Evolutionary conservation across 2,329 filamentous ascomycete species (phyloP).

Genomic region (Diaporthe sp.): DNA sequence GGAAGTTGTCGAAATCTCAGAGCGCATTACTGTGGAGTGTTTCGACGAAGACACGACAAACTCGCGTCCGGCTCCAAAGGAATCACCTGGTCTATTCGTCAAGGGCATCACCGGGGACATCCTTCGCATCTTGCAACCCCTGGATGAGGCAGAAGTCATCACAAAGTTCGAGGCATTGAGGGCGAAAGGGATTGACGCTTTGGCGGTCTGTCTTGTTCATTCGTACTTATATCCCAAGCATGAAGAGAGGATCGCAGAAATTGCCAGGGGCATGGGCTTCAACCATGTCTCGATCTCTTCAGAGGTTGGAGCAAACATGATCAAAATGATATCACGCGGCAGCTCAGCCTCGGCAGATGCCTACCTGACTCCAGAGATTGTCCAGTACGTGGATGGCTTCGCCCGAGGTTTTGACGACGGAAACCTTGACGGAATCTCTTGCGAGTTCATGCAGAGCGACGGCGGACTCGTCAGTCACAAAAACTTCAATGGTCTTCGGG

Average conservation of each 20-base stretch:
- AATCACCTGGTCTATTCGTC: slow-evolving; percentile 53
- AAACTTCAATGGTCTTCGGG: slow-evolving; percentile 84
- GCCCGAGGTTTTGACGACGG: slow-evolving; percentile 70
- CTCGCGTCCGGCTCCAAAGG: slow-evolving; percentile 59
- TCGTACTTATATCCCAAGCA: slow-evolving; percentile 76
- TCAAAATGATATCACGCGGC: slow-evolving; percentile 73
- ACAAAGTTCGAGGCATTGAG: slow-evolving; percentile 50
- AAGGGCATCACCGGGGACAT: slow-evolving; percentile 65
- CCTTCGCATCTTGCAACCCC: slow-evolving; percentile 66
- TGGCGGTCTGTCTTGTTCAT: slow-evolving; percentile 71
- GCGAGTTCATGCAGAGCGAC: slow-evolving; percentile 96
- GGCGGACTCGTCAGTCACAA: slow-evolving; percentile 79
- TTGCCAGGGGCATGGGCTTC: slow-evolving; percentile 69
- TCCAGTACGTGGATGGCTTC: slow-evolving; percentile 75
- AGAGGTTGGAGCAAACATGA: slow-evolving; percentile 75
- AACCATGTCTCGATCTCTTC: slow-evolving; percentile 74
- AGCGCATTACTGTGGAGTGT: slow-evolving; percentile 77
- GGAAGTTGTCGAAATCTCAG: slow-evolving; percentile 77
- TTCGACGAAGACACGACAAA: slow-evolving; percentile 59
- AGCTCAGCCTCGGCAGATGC: slow-evolving; percentile 78
- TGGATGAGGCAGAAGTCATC: slow-evolving; percentile 53
- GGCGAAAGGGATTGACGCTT: slow-evolving; percentile 65
- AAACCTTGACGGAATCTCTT: slow-evolving; percentile 56
- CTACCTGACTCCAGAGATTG: slow-evolving; percentile 77
- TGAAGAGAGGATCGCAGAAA: slow-evolving; percentile 68